Conservation (phyloP, 352 stramenopile species). For the Globisporangium megalacanthum region DNA sequence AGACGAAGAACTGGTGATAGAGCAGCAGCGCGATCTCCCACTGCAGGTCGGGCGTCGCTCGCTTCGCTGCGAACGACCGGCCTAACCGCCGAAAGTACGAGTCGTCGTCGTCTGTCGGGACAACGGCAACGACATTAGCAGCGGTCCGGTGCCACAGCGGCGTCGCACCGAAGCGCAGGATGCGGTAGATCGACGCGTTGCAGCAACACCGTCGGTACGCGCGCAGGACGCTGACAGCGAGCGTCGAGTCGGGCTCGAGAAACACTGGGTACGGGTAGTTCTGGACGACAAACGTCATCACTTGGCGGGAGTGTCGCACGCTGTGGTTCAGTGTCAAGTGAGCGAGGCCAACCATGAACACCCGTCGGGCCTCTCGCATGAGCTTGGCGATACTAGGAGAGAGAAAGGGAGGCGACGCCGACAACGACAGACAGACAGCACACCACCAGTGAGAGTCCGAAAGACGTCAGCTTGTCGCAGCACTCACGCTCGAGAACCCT, state of each 20-base stretch:
- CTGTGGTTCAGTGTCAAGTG: background rate
- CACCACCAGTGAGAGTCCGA: too few species aligned
- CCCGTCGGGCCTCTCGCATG: background rate
- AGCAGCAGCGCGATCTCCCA: conserved; percentile 5
- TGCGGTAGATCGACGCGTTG: conserved; percentile 16
- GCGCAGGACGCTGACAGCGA: conserved; percentile 6
- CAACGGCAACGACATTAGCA: background rate
- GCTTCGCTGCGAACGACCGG: conserved; percentile 4
- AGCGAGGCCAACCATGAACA: conserved; percentile 1
- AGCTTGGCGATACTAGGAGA: background rate
- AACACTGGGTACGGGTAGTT: conserved; percentile 2
- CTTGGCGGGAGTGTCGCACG: background rate
- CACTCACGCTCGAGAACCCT: too few species aligned
- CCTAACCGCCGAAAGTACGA: conserved; percentile 4
- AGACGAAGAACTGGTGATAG: conserved; percentile 3
- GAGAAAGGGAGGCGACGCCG: background rate
- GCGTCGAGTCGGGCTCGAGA: background rate
- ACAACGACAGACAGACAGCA: background rate
- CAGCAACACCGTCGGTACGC: conserved; percentile 17
- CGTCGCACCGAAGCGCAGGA: conserved; percentile 16
- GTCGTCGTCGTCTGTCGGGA: conserved; percentile 3
- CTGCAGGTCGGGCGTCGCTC: background rate
- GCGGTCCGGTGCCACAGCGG: conserved; percentile 11
- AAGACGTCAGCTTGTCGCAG: too few species aligned
- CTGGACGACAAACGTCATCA: background rate